Evolutionary conservation across 495 filamentous ascomycete genomes (phyloP), one percentile per base, ranked within the genome.

Genomic region (Astrothelium subdiscretum): DNA sequence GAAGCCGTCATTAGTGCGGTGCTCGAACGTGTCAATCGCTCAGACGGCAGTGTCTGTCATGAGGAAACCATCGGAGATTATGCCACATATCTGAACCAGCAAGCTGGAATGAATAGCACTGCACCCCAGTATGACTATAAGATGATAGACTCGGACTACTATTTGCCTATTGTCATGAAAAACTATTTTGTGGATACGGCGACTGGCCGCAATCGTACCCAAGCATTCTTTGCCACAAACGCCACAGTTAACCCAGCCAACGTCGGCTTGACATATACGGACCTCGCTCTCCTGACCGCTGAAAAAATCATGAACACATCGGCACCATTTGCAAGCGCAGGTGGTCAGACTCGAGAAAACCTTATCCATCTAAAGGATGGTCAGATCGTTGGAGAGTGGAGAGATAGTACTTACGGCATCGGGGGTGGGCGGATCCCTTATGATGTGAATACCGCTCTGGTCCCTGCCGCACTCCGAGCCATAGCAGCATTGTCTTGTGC

Each of bases 101-200:
- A 83, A 63, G 69, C 78, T n/a, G 78, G 79, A 31, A 72, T 82
- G 6, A 74, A 70, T 2, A 81, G 78, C 57, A 80, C 74, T n/a
- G 79, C 75, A 11, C 80, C 83, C 15, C 67, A 67, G 11, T 87
- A 78, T 68, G 79, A 81, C 60, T 87, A 87, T 64, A 79, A 77
- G 58, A 87, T 87, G 85, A 74, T 87, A 35, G 85, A 87, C 63
- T 79, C 83, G n/a, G 82, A 87, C 64, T 85, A 81, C 64, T 86
- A 76, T 62, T 74, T 86, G 1, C 79, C 79, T 2, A 69, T 85
- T 18, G 65, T 84, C 31, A 77, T 87, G 74, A 73, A 81, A 52
- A 75, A 78, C 54, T 87, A 87, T 69, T 82, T 87, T 58, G 60
- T 84, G 20, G 67, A 80, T 31, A 79, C 78, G 15, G 61, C 69